Conservation (phyloP, 345 rosid genomes). For the Pistacia atlantica region DNA sequence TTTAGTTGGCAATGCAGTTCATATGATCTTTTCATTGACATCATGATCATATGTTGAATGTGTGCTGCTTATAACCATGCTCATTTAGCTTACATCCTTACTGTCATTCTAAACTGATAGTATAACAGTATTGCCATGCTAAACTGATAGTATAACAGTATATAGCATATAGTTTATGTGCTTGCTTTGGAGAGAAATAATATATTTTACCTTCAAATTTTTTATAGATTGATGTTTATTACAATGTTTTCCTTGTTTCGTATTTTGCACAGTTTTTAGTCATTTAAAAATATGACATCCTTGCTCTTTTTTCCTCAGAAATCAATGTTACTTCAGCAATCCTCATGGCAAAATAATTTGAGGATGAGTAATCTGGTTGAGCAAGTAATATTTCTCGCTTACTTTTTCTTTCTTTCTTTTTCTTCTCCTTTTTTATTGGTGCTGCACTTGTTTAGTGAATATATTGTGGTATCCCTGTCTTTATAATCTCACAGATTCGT, state of each 20-base stretch:
- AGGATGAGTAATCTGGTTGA: slow-evolving; percentile 87
- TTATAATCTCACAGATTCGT: slow-evolving; percentile 55
- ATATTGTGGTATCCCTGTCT: slow-evolving; percentile 14
- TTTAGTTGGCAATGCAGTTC: background rate
- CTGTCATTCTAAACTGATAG: background rate
- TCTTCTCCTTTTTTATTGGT: background rate
- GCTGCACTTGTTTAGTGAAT: slow-evolving; percentile 10
- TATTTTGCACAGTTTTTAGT: background rate
- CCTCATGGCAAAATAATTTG: slow-evolving; percentile 89
- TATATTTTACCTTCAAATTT: background rate
- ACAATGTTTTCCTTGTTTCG: background rate
- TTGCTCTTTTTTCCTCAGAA: slow-evolving; percentile 42
- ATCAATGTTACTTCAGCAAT: slow-evolving; percentile 78
- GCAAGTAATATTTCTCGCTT: slow-evolving; percentile 53
- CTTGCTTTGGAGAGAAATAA: background rate
- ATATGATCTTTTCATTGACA: background rate
- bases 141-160: background rate
- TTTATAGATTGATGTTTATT: background rate
- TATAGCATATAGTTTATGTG: background rate
- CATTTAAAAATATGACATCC: background rate
- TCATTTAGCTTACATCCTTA: background rate
- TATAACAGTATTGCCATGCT: background rate
- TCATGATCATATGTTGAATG: background rate
- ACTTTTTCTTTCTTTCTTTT: background rate
- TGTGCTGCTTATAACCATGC: background rate